phyloP scores from a whole-genome alignment of 352 stramenopile genomes.

The Phytopythium cucurbitacearum region DNA sequence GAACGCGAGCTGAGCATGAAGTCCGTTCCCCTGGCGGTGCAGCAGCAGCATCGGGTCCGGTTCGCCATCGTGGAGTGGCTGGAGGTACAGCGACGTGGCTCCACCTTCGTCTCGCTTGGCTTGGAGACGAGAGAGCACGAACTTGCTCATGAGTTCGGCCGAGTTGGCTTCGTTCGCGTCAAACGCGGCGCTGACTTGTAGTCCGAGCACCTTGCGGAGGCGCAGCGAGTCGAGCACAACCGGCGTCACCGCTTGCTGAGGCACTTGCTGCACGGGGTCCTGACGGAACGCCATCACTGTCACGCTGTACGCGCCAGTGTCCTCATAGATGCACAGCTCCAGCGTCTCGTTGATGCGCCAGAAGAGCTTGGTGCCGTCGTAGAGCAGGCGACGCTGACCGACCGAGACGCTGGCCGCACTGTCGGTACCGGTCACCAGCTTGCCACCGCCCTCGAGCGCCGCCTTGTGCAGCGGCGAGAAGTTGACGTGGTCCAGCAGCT shows the following conservation, averaged over 20 bases:
- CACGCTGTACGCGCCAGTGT: conserved; percentile 56
- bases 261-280: conserved; percentile 15
- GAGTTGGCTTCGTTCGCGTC: not conserved
- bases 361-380: conserved; percentile 84
- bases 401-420: conserved; percentile 3
- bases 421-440: conserved; percentile 9
- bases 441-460: conserved; percentile 46
- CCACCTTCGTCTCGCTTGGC: conserved; percentile 43
- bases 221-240: conserved; percentile 56
- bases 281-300: conserved; percentile 67
- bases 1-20: conserved; percentile 9
- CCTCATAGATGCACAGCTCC: conserved; percentile 82
- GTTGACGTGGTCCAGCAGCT: conserved; percentile 86
- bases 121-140: conserved; percentile 67
- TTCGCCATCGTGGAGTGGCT: conserved; percentile 68
- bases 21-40: conserved; percentile 6
- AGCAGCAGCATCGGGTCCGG: conserved; percentile 45
- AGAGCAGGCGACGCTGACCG: conserved; percentile 57
- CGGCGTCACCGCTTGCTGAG: conserved; percentile 28
- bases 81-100: conserved; percentile 46
- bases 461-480: conserved; percentile 86
- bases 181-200: conserved; percentile 1
- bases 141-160: conserved; percentile 55
- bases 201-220: conserved; percentile 21
- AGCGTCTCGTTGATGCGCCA: conserved; percentile 87